Evolutionary conservation across 176 grass and related monocot genomes (phyloP).

Genomic region (Poa pratensis): DNA sequence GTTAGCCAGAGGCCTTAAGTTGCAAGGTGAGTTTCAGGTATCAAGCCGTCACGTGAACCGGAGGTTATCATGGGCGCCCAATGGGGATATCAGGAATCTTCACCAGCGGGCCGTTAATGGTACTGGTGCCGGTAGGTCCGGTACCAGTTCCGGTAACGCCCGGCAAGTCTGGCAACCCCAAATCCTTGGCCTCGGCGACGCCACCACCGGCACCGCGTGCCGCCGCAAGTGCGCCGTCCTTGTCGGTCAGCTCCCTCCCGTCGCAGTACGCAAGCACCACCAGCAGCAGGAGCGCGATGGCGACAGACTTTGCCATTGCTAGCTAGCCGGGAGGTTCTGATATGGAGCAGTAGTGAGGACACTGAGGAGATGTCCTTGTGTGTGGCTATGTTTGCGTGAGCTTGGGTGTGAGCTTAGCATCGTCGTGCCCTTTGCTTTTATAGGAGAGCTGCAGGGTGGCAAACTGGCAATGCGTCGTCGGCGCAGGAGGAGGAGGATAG

Average conservation of each 20-base stretch:
- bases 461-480: too few relatives aligned
- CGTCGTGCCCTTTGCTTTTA: neutral
- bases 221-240: neutral
- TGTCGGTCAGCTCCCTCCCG: neutral
- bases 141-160: neutral
- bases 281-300: neutral
- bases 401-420: neutral
- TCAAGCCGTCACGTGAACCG: neutral
- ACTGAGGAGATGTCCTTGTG: too few relatives aligned
- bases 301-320: conserved; percentile 7
- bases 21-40: neutral
- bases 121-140: neutral
- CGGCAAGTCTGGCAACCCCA: neutral
- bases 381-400: neutral
- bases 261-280: neutral
- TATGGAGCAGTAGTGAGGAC: neutral
- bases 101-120: neutral
- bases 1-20: neutral
- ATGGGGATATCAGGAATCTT: neutral
- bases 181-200: neutral
- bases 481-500: neutral
- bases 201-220: neutral
- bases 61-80: neutral
- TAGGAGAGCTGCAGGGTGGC: neutral
- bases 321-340: neutral